Evolutionary conservation across 1,284 basidiomycete species (phyloP), one percentile per base, ranked within the genome.

Genomic region (Microbotryum violaceum): DNA sequence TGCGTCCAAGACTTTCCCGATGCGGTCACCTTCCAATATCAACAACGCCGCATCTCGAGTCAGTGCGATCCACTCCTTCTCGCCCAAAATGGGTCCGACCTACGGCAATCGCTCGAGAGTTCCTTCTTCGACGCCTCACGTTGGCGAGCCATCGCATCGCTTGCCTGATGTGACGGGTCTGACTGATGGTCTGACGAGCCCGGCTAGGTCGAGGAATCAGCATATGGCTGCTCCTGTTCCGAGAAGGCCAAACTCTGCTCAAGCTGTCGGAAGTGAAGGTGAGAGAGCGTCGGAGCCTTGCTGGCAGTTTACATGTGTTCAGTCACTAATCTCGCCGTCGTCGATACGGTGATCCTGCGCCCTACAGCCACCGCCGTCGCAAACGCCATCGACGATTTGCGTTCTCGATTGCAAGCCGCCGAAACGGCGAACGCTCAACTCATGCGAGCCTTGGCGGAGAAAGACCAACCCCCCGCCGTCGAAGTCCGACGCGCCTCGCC

Each of bases 111-210:
- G 23, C n/a, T 53, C n/a, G 51, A 27, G 14, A 12, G 25, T 53
- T 16, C 10, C 51, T 29, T n/a, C 51, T 53, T 53, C 51, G 31
- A 25, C 25, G 25, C 25, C n/a, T 23, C 33, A 53, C n/a, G n/a
- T 29, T 53, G 2, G 37, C 37, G 37, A 42, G 37, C 37, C 37
- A 42, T 42, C 37, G 25, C 37, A 42, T 18, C 29, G 65, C 54
- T 27, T 69, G 29, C 71, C 71, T 16, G 66, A 72, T 46, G 56
- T 68, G 48, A 72, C 71, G 18, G 70, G 67, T 8, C 37, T 72
- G 14, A 72, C 71, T 2, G 71, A 71, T 6, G 64, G 67, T 4
- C 54, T 72, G 16, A 12, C 48, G 47, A 65, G 63, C 18, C 65
- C 64, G 6, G 33, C 42, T n/a, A 58, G 44, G 56, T 12, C 23